A percentile compares a stretch with the other conserved stretches of the same genome.
Evolutionary conservation across 352 stramenopile species (phyloP).

Genomic region (Pythium rishiriense): DNA sequence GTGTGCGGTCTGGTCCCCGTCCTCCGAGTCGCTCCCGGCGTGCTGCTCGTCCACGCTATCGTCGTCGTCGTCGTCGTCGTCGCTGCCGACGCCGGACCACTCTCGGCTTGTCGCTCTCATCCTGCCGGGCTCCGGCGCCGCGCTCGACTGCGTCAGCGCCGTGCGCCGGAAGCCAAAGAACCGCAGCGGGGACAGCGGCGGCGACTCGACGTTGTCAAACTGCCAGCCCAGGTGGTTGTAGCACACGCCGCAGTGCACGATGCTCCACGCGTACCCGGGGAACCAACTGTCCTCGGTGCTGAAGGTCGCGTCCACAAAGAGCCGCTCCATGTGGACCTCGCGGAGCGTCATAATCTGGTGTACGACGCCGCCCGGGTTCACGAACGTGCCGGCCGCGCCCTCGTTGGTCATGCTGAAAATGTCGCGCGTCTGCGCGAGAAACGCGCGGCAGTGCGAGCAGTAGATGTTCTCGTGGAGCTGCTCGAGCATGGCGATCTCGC

Average conservation of each 20-base stretch:
- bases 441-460: constrained; percentile 60
- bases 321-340: constrained; percentile 40
- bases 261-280: constrained; percentile 78
- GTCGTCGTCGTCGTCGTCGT: constrained; percentile 1
- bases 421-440: constrained; percentile 65
- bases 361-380: constrained; percentile 76
- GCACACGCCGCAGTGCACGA: constrained; percentile 69
- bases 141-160: constrained; percentile 47
- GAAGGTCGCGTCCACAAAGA: constrained; percentile 45
- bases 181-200: constrained; percentile 26
- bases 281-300: constrained; percentile 82
- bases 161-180: constrained; percentile 77
- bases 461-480: constrained; percentile 64
- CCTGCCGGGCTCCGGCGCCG: not conserved
- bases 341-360: constrained; percentile 82
- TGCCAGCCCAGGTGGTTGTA: constrained; percentile 76
- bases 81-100: constrained; percentile 10
- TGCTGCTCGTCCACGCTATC: not conserved
- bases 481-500: constrained; percentile 58
- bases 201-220: constrained; percentile 51
- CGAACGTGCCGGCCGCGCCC: constrained; percentile 68
- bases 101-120: not conserved
- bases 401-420: constrained; percentile 80
- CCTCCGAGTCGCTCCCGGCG: not conserved
- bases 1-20: constrained; percentile 1